These are phyloP conservation scores for Choanephora cucurbitarum DNA, from an alignment of 371 early-diverging fungal genomes.

Conservation along the genomic window DNA sequence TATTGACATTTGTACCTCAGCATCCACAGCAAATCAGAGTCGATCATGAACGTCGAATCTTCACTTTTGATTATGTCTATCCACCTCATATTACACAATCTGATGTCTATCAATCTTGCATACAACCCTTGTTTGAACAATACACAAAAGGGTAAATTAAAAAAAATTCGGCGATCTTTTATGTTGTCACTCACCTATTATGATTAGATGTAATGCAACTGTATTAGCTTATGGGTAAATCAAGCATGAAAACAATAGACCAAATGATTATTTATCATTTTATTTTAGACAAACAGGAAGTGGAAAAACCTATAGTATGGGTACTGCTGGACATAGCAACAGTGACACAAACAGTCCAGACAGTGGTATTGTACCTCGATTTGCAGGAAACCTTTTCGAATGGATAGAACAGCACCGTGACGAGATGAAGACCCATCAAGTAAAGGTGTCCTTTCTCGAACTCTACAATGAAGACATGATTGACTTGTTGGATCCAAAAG, in stretches of 20 bases:
- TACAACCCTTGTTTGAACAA: slow-evolving; percentile 73
- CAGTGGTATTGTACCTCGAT: slow-evolving; percentile 86
- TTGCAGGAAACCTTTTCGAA: slow-evolving; percentile 68
- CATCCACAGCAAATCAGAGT: slow-evolving; percentile 46
- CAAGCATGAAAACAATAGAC: background rate
- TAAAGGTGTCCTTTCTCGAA: slow-evolving; percentile 82
- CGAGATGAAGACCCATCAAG: slow-evolving; percentile 37
- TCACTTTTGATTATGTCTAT: slow-evolving; percentile 89
- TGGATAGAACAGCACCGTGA: slow-evolving; percentile 29
- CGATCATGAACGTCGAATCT: slow-evolving; percentile 60
- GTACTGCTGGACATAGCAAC: slow-evolving; percentile 37
- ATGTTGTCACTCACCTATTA: too few species aligned
- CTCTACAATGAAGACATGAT: slow-evolving; percentile 94
- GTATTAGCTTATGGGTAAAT: slow-evolving; percentile 29
- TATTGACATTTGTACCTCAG: slow-evolving; percentile 20
- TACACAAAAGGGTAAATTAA: slow-evolving; percentile 81
- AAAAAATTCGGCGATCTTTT: too few species aligned
- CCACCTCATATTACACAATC: slow-evolving; percentile 70
- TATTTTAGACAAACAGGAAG: slow-evolving; percentile 54
- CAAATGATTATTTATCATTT: too few species aligned
- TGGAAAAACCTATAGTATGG: slow-evolving; percentile 63
- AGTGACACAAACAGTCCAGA: slow-evolving; percentile 4
- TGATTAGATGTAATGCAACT: slow-evolving; percentile 28
- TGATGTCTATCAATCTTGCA: slow-evolving; percentile 70
- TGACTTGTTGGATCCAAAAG: slow-evolving; percentile 62